phyloP scores from a whole-genome alignment of 345 rosid species.

The Cochlearia excelsa region DNA sequence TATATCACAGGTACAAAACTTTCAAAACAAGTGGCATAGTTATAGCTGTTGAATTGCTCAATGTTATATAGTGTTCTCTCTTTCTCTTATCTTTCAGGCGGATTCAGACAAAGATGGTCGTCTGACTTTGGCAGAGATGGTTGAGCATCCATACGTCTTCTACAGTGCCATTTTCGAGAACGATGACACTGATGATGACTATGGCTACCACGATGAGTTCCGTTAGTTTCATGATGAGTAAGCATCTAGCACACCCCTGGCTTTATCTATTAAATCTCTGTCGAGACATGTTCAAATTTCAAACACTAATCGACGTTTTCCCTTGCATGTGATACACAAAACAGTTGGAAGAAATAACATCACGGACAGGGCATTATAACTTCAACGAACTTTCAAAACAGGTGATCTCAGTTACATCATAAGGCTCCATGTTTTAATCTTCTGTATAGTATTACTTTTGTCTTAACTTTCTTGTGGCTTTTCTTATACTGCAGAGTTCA shows the following conservation, averaged over 20 bases:
- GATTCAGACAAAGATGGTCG: slow-evolving; percentile 81
- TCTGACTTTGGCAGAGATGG: slow-evolving; percentile 77
- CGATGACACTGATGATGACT: slow-evolving; percentile 62
- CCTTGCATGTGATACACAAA: not conserved
- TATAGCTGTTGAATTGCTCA: slow-evolving; percentile 3
- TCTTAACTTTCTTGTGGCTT: no score
- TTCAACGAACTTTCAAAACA: slow-evolving; percentile 20
- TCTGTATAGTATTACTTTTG: no score
- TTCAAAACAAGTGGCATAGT: slow-evolving; percentile 3
- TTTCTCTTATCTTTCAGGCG: slow-evolving; percentile 52
- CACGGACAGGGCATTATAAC: slow-evolving; percentile 3
- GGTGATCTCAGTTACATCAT: slow-evolving; percentile 21
- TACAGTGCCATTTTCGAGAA: slow-evolving; percentile 83
- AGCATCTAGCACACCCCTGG: slow-evolving; percentile 17
- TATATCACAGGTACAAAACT: slow-evolving; percentile 65
- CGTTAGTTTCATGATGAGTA: slow-evolving; percentile 49
- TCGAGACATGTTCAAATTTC: not conserved
- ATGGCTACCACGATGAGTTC: slow-evolving; percentile 78
- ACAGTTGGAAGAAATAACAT: slow-evolving; percentile 29
- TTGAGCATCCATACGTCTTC: slow-evolving; percentile 87
- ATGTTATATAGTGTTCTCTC: slow-evolving; percentile 17
- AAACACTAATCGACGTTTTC: slow-evolving; percentile 5
- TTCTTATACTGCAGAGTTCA: no score
- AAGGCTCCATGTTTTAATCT: not conserved
- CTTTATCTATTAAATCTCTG: not conserved